Percentiles rank a stretch among this genome's conserved stretches.
Conservation (phyloP, 2,329 filamentous ascomycete species). For the Epichloe bromicola region DNA sequence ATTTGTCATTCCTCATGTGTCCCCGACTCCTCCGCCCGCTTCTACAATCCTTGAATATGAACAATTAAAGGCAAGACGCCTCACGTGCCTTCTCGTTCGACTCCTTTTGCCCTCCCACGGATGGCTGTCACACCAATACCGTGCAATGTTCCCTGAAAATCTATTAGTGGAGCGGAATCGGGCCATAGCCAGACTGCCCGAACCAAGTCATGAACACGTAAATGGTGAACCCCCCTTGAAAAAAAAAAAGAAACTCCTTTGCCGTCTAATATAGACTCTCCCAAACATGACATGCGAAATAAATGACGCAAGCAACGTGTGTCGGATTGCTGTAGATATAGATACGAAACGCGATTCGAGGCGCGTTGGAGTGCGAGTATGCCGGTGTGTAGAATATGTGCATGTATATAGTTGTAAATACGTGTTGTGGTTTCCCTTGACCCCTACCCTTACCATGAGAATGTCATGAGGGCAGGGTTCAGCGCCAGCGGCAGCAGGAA, state of each 20-base stretch:
- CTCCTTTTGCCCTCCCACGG: too few relatives aligned
- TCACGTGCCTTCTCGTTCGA: too few relatives aligned
- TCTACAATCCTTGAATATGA: too few relatives aligned
- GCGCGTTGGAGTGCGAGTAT: neutral
- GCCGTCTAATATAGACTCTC: slow-evolving; percentile 2
- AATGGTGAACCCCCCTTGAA: neutral
- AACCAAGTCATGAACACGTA: neutral
- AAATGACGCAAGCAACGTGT: neutral
- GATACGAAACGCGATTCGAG: neutral
- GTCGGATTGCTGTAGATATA: neutral
- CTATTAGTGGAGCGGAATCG: neutral
- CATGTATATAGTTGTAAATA: neutral
- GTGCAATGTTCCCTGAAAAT: neutral
- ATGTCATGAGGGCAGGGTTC: slow-evolving; percentile 70
- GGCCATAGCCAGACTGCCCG: neutral
- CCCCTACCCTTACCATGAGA: slow-evolving; percentile 47
- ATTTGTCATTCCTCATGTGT: too few relatives aligned
- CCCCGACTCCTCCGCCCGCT: too few relatives aligned
- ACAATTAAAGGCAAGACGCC: too few relatives aligned
- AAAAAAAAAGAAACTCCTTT: neutral
- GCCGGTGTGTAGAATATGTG: neutral
- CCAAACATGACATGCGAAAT: neutral
- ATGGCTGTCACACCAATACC: too few relatives aligned
- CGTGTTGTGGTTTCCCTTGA: neutral
- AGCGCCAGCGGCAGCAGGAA: slow-evolving; percentile 59